Conservation (phyloP, 2,329 filamentous ascomycete genomes). For the Fusarium sp. region DNA sequence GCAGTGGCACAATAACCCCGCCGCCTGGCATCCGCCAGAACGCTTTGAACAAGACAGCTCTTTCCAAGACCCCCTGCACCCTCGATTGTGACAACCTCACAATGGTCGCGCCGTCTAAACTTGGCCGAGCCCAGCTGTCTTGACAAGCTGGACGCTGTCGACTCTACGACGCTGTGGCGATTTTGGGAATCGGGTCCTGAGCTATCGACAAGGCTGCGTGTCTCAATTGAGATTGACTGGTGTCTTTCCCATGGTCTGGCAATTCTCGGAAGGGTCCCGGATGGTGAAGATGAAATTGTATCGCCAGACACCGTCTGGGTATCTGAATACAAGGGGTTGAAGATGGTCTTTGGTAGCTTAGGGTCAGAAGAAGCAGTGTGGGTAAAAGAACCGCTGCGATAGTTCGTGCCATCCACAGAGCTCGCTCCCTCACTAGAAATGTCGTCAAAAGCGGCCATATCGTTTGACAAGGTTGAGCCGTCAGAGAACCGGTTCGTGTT, state of each 20-base stretch:
- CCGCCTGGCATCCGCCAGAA: conserved; percentile 66
- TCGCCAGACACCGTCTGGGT: conserved; percentile 53
- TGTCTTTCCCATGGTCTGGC: conserved; percentile 61
- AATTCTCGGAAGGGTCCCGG: conserved; percentile 49
- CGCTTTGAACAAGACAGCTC: conserved; percentile 69
- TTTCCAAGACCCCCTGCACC: conserved; percentile 71
- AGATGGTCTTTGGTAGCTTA: conserved; percentile 49
- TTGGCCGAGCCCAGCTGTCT: conserved; percentile 64
- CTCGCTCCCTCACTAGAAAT: conserved; percentile 68
- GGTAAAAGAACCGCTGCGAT: conserved; percentile 59
- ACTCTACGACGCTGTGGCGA: conserved; percentile 55
- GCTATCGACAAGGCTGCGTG: conserved; percentile 56
- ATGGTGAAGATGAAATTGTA: conserved; percentile 57
- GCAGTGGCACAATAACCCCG: conserved; percentile 71
- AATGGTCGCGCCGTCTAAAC: conserved; percentile 68
- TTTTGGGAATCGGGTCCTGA: conserved; percentile 51
- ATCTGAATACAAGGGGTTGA: conserved; percentile 54
- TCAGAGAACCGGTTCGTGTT: conserved; percentile 60
- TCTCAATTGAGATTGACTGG: conserved; percentile 59
- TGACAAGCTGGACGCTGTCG: conserved; percentile 59
- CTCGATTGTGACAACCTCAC: conserved; percentile 68
- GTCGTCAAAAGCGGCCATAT: conserved; percentile 58
- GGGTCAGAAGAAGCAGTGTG: conserved; percentile 54
- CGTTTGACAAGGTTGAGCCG: conserved; percentile 61
- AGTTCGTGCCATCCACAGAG: conserved; percentile 61